Base-by-base conservation (phyloP, 441 rosid species). In the Gossypium davidsonii region DNA sequence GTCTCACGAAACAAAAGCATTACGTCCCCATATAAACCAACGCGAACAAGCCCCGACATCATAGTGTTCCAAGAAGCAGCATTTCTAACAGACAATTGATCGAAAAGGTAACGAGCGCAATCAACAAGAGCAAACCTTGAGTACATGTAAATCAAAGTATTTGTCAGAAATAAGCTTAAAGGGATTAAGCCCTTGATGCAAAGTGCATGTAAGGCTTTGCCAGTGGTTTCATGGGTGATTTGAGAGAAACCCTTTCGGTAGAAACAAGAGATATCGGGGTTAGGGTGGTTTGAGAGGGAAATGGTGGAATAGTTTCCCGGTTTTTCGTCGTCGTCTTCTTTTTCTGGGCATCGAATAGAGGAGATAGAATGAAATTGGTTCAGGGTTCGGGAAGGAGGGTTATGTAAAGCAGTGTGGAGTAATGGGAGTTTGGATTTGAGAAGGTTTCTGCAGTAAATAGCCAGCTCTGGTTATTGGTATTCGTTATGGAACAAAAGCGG, bases 1-100 rank as follows among this genome's bases (percentile, higher is more conserved):
- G 86, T 85, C 46, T 79, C 81, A 72, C 68, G 37, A 21, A 92
- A 87, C 52, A 87, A 87, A 0, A 25, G 48, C 64, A 87, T 49
- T 1, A 86, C 85, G 53, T 89, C 84, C 17, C 74, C 12, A 73
- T 86, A 87, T 55, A 73, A 65, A 15, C 91, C 85, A 57, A 78
- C 82, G 8, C 85, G 86, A 60, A 90, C 94, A 75, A 85, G 68
- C 8, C 92, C 95, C 11, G 97, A 87, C 80, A 89, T 81, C 89
- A 89, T 78, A 37, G 87, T 91, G 82, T 92, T 93, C 97, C 98
- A 93, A 52, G 98, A 86, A 74, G 87, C 82, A 49, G 83, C 88
- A 55, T 86, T 89, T 80, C 85, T 87, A 25, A 83, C 84, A 70
- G 71, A 52, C 94, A 86, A 91, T 81, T 73, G 71, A 80, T 88